Evolutionary conservation across 2,329 filamentous ascomycete genomes (phyloP).

Genomic region (Alternaria consortialis): DNA sequence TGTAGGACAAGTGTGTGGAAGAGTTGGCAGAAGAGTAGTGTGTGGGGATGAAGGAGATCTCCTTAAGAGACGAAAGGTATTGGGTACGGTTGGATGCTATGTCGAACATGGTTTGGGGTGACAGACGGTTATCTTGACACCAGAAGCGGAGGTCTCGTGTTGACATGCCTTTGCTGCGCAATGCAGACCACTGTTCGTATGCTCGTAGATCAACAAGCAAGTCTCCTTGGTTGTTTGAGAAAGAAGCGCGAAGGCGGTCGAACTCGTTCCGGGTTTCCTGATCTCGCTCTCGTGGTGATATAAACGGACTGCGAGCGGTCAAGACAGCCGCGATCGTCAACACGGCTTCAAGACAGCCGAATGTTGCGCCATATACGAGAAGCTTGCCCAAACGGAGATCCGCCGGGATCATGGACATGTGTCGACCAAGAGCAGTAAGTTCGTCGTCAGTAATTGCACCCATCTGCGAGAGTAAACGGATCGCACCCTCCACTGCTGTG

Average conservation of each 20-base stretch:
- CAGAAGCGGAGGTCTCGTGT: slow-evolving; percentile 73
- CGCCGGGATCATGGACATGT: slow-evolving; percentile 93
- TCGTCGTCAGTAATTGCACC: slow-evolving; percentile 87
- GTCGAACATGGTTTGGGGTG: slow-evolving; percentile 82
- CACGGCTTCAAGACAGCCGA: slow-evolving; percentile 88
- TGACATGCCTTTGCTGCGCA: slow-evolving; percentile 65
- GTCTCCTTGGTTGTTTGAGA: slow-evolving; percentile 82
- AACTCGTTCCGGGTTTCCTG: slow-evolving; percentile 84
- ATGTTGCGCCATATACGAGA: slow-evolving; percentile 93
- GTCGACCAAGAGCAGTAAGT: slow-evolving; percentile 88
- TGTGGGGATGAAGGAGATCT: slow-evolving; percentile 77
- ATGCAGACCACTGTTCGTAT: slow-evolving; percentile 81
- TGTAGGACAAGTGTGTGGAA: slow-evolving; percentile 48
- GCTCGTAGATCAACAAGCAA: slow-evolving; percentile 86
- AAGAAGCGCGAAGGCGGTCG: slow-evolving; percentile 76
- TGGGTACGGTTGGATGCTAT: slow-evolving; percentile 87
- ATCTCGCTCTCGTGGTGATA: slow-evolving; percentile 83
- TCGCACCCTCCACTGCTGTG: slow-evolving; percentile 83
- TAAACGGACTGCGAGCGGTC: slow-evolving; percentile 87
- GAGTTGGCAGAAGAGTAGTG: slow-evolving; percentile 44
- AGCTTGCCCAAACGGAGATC: slow-evolving; percentile 93
- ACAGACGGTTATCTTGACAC: slow-evolving; percentile 88
- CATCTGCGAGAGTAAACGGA: slow-evolving; percentile 81
- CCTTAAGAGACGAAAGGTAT: slow-evolving; percentile 84
- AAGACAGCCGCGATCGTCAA: slow-evolving; percentile 90